Evolutionary conservation across 805 yeast species (phyloP).

Genomic region (Komagataella pseudopastoris): DNA sequence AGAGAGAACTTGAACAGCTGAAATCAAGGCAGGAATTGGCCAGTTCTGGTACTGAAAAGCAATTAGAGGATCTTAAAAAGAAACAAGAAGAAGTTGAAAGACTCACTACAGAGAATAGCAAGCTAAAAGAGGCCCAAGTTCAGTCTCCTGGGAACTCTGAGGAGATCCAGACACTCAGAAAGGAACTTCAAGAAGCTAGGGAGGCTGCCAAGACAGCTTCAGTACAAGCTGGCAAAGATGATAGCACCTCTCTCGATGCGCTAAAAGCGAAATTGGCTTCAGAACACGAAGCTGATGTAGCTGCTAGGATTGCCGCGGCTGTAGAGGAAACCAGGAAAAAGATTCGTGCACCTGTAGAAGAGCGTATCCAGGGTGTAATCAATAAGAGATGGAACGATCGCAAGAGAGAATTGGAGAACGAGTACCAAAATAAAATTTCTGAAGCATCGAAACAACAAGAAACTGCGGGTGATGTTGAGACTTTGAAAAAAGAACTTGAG

Average conservation of each 20-base stretch:
- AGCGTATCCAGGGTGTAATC: constrained; percentile 20
- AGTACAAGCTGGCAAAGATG: not conserved
- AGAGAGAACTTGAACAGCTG: not conserved
- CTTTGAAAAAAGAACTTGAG: constrained; percentile 8
- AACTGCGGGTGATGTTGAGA: constrained; percentile 4
- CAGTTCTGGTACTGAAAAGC: constrained; percentile 31
- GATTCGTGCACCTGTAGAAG: constrained; percentile 24
- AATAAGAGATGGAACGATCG: constrained; percentile 20
- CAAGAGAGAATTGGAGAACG: constrained; percentile 19
- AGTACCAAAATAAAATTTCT: constrained; percentile 10
- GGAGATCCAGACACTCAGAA: constrained; percentile 6
- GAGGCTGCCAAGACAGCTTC: constrained; percentile 4
- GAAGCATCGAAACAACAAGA: constrained; percentile 7
- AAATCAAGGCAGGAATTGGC: not conserved
- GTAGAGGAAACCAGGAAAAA: constrained; percentile 13
- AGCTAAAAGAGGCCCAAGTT: not conserved
- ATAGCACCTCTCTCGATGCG: not conserved
- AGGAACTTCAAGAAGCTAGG: constrained; percentile 9
- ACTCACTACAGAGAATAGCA: constrained; percentile 24
- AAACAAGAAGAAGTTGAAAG: constrained; percentile 41
- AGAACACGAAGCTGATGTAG: not conserved
- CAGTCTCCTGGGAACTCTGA: not conserved
- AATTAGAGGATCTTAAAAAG: constrained; percentile 42
- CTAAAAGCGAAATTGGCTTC: not conserved
- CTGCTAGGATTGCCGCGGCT: constrained; percentile 5